Conservation (phyloP, 768 basidiomycete genomes). For the Naematelia encephala region DNA sequence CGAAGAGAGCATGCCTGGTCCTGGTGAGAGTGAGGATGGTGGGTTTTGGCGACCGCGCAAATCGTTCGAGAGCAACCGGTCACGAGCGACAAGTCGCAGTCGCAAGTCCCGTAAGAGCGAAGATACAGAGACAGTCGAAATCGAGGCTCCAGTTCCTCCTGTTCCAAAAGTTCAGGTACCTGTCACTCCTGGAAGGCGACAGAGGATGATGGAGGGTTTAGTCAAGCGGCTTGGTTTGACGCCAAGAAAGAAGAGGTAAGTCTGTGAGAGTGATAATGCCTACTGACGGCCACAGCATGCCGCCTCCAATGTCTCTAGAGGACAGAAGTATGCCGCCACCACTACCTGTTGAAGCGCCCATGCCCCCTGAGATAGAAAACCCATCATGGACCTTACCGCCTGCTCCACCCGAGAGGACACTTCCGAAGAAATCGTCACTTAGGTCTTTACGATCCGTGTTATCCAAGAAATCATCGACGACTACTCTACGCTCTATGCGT, state of each 20-base stretch:
- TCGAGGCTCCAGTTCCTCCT: slow-evolving; percentile 20
- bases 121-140: slow-evolving; percentile 6
- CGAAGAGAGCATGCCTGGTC: slow-evolving; percentile 11
- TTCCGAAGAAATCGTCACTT: slow-evolving; percentile 26
- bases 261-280: slow-evolving; percentile 11
- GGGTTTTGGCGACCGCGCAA: slow-evolving; percentile 23
- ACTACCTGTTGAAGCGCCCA: too few species aligned
- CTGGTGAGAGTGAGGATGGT: slow-evolving; percentile 7
- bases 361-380: not conserved
- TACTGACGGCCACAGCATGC: not conserved
- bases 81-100: slow-evolving; percentile 3
- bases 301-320: not conserved
- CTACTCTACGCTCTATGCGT: slow-evolving; percentile 32
- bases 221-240: slow-evolving; percentile 37
- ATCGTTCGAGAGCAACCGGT: slow-evolving; percentile 15
- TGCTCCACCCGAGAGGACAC: not conserved
- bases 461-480: slow-evolving; percentile 32
- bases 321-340: not conserved
- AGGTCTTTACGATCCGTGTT: slow-evolving; percentile 33
- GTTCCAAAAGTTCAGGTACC: slow-evolving; percentile 12
- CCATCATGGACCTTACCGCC: not conserved
- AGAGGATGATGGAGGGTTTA: slow-evolving; percentile 31
- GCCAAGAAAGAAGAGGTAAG: slow-evolving; percentile 36
- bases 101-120: slow-evolving; percentile 12
- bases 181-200: slow-evolving; percentile 25